Percentiles rank a stretch among this genome's conserved stretches.
Evolutionary conservation across 345 rosid species (phyloP).

Genomic region (Dovyalis caffra): DNA sequence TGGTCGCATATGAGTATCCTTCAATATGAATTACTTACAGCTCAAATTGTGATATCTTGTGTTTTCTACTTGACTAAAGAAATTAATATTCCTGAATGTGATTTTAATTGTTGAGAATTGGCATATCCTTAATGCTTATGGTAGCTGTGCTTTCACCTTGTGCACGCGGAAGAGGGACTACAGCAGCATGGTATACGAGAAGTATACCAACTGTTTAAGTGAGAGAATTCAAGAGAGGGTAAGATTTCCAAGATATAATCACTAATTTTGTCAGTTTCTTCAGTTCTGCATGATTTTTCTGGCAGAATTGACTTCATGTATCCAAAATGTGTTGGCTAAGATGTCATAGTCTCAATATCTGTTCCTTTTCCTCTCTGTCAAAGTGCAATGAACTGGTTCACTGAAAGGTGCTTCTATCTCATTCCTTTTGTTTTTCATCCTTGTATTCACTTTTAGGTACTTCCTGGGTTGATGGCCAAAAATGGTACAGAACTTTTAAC

Average conservation of each 20-base stretch:
- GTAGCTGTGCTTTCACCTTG: not conserved
- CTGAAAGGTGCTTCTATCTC: too few relatives aligned
- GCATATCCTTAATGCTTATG: slow-evolving; percentile 2
- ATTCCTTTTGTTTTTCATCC: too few relatives aligned
- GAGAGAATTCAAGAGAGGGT: slow-evolving; percentile 9
- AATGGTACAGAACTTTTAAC: not conserved
- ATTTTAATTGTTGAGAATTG: not conserved
- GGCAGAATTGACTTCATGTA: too few relatives aligned
- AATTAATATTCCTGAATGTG: not conserved
- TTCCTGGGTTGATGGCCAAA: slow-evolving; percentile 5
- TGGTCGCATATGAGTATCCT: slow-evolving; percentile 13
- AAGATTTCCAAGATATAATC: not conserved
- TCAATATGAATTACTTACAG: not conserved
- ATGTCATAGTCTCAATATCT: too few relatives aligned
- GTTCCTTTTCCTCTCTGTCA: too few relatives aligned
- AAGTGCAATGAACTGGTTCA: too few relatives aligned
- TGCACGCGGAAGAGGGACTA: not conserved
- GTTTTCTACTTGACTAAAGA: too few relatives aligned
- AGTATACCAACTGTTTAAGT: not conserved
- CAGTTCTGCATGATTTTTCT: too few relatives aligned
- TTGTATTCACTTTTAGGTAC: not conserved
- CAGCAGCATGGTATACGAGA: not conserved
- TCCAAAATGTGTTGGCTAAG: not conserved
- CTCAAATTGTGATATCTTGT: not conserved
- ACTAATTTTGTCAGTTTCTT: not conserved